Evolutionary conservation across 2,329 filamentous ascomycete genomes (phyloP), one percentile per base, ranked within the genome.

Genomic region (Monilinia fructigena): DNA sequence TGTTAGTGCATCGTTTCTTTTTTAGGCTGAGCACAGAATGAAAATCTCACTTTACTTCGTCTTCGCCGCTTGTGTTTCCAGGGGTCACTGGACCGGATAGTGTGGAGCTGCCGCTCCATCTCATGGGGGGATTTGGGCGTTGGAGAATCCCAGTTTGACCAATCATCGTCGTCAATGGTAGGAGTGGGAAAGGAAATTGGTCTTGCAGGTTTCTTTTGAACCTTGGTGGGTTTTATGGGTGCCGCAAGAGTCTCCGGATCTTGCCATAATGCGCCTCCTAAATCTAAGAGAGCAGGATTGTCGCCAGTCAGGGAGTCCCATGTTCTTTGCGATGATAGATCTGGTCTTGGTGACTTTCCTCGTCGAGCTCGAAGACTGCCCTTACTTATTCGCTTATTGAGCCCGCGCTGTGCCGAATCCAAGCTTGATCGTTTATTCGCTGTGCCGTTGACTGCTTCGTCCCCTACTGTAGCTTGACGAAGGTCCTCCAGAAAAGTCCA

Each of bases 401-500:
- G 67, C 2, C 56, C 69, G 45, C 66, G 69, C 71, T 63, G 58
- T 55, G 66, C 50, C 35, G 72, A 67, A 71, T 68, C 78, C 75
- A 68, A 78, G 77, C 45, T 79, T 79, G 68, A 54, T 59, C 67
- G 64, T 48, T 70, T 72, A 16, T 68, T 68, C 28, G 68, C 68
- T 38, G 53, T 64, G 53, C 86, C 88, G 68, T 82, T 87, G 69
- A 92, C 86, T 20, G 88, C 91, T 79, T 99, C 95, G 65, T 99
- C 95, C 31, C 95, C 95, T 8, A 99, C 93, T 0, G 95, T 97
- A 18, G 94, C 96, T 78, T 98, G 95, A 71, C 93, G 86, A 58
- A 99, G 87, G 75, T 99, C 95, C 76, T 98, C 95, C 68, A 97
- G 87, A 78, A 99, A 99, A 1, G 92, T 97, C 87, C 91, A 93